Conservation (phyloP, 345 rosid species). For the Citrus mangshanensis region DNA sequence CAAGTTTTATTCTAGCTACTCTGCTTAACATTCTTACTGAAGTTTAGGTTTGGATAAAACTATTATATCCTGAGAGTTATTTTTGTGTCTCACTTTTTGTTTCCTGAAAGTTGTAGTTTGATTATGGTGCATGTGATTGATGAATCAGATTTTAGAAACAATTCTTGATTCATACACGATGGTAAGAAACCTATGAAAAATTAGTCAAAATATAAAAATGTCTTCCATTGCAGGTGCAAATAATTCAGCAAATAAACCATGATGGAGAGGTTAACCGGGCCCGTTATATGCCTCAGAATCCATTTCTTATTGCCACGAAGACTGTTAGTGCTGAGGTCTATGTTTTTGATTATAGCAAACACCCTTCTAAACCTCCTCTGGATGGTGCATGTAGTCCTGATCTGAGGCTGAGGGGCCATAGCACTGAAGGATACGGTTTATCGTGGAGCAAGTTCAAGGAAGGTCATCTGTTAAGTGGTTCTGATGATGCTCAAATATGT, state of each 20-base stretch:
- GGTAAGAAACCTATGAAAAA: neutral
- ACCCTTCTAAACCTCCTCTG: slow-evolving; percentile 86
- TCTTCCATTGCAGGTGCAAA: slow-evolving; percentile 60
- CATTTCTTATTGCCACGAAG: slow-evolving; percentile 91
- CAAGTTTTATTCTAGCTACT: slow-evolving; percentile 18
- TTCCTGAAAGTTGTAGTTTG: neutral
- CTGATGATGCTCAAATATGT: slow-evolving; percentile 98
- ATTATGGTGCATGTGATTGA: neutral
- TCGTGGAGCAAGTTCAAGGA: slow-evolving; percentile 96
- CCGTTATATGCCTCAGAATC: slow-evolving; percentile 94
- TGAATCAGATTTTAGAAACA: neutral
- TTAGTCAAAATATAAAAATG: neutral
- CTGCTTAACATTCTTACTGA: neutral
- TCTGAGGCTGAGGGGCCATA: slow-evolving; percentile 87
- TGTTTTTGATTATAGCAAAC: slow-evolving; percentile 93
- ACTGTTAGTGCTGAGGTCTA: slow-evolving; percentile 95
- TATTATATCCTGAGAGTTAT: neutral
- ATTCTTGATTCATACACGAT: neutral
- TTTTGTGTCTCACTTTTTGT: neutral
- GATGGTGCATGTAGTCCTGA: slow-evolving; percentile 92
- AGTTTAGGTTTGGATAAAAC: neutral
- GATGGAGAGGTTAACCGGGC: slow-evolving; percentile 99
- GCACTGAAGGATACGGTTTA: slow-evolving; percentile 93
- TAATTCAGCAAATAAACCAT: slow-evolving; percentile 95
- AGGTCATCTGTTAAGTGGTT: slow-evolving; percentile 92